Percentiles rank a stretch among this genome's conserved stretches.
Evolutionary conservation across 805 yeast genomes (phyloP).

Genomic region (Barnettozyma populi): DNA sequence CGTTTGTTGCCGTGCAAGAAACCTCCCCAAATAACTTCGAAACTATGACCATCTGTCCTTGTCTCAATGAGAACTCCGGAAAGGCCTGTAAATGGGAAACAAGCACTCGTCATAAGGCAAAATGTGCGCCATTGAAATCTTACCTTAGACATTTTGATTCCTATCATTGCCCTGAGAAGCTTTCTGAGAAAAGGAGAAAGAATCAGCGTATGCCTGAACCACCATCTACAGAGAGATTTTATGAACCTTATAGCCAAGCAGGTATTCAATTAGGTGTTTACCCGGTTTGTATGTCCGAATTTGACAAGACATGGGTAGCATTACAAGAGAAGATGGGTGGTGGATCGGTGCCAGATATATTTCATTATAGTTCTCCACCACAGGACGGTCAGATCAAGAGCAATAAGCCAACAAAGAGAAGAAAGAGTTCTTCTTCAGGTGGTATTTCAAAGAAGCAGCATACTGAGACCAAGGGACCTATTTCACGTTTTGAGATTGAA

Average conservation of each 20-base stretch:
- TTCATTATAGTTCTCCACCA: neutral
- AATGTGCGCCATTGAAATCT: slow-evolving; percentile 4
- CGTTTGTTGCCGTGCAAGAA: neutral
- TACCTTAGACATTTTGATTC: slow-evolving; percentile 6
- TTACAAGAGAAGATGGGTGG: neutral
- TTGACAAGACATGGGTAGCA: neutral
- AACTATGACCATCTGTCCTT: slow-evolving; percentile 1
- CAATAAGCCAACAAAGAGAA: neutral
- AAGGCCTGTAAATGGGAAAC: slow-evolving; percentile 6
- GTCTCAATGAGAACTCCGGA: neutral
- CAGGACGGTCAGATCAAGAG: neutral
- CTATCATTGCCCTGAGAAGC: neutral
- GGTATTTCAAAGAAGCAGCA: neutral
- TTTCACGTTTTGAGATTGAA: neutral
- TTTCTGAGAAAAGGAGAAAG: neutral
- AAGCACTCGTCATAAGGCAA: neutral
- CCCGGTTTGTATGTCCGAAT: neutral
- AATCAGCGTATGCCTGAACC: neutral
- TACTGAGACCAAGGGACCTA: neutral
- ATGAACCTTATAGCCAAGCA: neutral
- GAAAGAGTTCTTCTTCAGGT: neutral
- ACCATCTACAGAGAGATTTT: neutral
- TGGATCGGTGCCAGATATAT: neutral
- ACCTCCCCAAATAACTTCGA: neutral
- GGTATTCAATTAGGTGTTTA: neutral